phyloP scores from a whole-genome alignment of 306 rosid genomes.

The Clitoria ternatea region DNA sequence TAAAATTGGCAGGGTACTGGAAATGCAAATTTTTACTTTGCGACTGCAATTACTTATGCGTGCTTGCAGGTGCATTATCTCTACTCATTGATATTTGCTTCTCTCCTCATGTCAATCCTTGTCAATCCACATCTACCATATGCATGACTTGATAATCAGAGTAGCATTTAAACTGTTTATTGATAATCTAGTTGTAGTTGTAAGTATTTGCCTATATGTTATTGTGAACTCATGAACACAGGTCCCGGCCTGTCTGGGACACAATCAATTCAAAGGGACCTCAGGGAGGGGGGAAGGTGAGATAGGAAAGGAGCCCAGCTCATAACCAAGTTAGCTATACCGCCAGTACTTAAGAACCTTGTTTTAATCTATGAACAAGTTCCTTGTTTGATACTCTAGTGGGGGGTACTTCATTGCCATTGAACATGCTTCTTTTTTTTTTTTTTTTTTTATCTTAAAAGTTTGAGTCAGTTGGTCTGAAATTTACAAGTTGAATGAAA shows the following conservation, averaged over 20 bases:
- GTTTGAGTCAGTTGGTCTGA: neutral
- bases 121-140: neutral
- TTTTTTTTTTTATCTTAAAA: neutral
- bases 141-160: neutral
- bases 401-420: neutral
- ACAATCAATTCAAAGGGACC: neutral
- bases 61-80: slow-evolving; percentile 64
- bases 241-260: neutral
- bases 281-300: neutral
- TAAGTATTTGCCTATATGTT: neutral
- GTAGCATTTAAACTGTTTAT: neutral
- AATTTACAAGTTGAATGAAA: neutral
- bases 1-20: slow-evolving; percentile 85
- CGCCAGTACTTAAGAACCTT: neutral
- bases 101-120: neutral
- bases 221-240: neutral
- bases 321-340: neutral
- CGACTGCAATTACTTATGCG: slow-evolving; percentile 86
- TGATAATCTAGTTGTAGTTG: neutral
- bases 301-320: neutral
- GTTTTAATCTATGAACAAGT: neutral
- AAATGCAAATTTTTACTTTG: slow-evolving; percentile 92
- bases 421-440: slow-evolving; percentile 12
- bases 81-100: slow-evolving; percentile 5
- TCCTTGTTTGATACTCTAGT: neutral